Percentiles rank a stretch among this genome's conserved stretches.
These are phyloP conservation scores for Pyrenophora teres DNA, from an alignment of 2,329 filamentous ascomycete genomes.

Conservation along the genomic window DNA sequence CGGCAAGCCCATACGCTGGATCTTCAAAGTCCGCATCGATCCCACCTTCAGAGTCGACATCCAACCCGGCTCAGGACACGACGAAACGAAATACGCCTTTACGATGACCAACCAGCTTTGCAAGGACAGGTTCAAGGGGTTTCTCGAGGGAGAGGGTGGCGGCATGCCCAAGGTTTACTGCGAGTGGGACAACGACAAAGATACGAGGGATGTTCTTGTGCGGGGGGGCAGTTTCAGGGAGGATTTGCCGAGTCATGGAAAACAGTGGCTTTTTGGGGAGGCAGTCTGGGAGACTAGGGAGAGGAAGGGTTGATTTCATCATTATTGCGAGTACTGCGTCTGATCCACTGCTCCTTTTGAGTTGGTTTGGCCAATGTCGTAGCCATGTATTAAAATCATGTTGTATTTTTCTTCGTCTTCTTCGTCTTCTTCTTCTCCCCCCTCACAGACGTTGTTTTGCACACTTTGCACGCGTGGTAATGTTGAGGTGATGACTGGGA, in stretches of 20 bases:
- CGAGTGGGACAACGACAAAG: not conserved
- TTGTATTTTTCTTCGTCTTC: not conserved
- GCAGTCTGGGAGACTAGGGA: conserved; percentile 7
- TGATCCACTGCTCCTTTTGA: not conserved
- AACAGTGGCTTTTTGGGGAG: not conserved
- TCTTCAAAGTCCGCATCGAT: conserved; percentile 2
- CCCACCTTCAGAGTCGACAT: too few species aligned
- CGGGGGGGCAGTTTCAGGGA: not conserved
- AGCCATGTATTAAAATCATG: not conserved
- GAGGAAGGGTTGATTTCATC: not conserved
- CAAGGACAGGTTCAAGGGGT: not conserved
- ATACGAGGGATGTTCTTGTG: not conserved
- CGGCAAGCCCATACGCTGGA: conserved; percentile 5
- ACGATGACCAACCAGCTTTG: not conserved
- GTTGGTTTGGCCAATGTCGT: not conserved
- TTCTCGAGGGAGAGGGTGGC: not conserved
- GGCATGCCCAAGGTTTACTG: not conserved
- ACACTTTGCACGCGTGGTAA: too few species aligned
- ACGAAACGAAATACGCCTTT: not conserved
- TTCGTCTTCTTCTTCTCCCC: too few species aligned
- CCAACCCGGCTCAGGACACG: too few species aligned
- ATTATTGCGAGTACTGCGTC: not conserved
- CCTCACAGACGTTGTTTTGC: too few species aligned
- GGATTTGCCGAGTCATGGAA: not conserved
- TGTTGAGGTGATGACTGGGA: not conserved